Evolutionary conservation across 116 monocot species (phyloP).

Genomic region (Posidonia oceanica): DNA sequence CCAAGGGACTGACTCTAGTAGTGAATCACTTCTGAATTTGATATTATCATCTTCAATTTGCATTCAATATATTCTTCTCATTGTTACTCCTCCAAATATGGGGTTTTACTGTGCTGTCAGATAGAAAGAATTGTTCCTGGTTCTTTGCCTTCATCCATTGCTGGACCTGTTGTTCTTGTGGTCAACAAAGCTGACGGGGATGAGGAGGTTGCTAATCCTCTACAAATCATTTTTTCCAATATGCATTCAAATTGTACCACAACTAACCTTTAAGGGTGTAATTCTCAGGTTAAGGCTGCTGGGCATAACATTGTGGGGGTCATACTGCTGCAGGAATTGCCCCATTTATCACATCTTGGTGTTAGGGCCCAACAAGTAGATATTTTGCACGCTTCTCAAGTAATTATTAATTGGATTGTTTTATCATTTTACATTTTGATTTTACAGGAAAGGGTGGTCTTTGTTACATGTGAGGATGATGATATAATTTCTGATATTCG

Average conservation of each 20-base stretch:
- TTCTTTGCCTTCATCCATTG: slow-evolving; percentile 41
- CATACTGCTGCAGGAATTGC: slow-evolving; percentile 76
- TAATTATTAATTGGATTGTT: neutral
- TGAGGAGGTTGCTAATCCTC: slow-evolving; percentile 58
- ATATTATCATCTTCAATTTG: too few relatives aligned
- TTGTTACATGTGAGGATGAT: slow-evolving; percentile 94
- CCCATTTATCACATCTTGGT: slow-evolving; percentile 98
- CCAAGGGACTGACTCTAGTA: too few relatives aligned
- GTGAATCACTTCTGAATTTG: too few relatives aligned
- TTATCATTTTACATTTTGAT: neutral
- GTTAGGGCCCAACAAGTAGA: slow-evolving; percentile 89
- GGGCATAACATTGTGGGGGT: slow-evolving; percentile 79
- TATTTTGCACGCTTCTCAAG: neutral
- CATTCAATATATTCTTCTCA: too few relatives aligned
- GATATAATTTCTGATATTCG: slow-evolving; percentile 43
- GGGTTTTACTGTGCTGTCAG: slow-evolving; percentile 18
- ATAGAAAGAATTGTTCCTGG: slow-evolving; percentile 78
- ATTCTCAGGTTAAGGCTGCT: slow-evolving; percentile 71
- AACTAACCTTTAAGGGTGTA: neutral
- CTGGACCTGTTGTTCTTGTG: slow-evolving; percentile 68
- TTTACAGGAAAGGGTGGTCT: slow-evolving; percentile 72
- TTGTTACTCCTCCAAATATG: neutral
- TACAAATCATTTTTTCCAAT: neutral
- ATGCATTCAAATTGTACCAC: neutral
- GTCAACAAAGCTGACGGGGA: slow-evolving; percentile 93